These are phyloP conservation scores for Phylloporus sp. DNA, from an alignment of 768 basidiomycete species.

Conservation along the genomic window DNA sequence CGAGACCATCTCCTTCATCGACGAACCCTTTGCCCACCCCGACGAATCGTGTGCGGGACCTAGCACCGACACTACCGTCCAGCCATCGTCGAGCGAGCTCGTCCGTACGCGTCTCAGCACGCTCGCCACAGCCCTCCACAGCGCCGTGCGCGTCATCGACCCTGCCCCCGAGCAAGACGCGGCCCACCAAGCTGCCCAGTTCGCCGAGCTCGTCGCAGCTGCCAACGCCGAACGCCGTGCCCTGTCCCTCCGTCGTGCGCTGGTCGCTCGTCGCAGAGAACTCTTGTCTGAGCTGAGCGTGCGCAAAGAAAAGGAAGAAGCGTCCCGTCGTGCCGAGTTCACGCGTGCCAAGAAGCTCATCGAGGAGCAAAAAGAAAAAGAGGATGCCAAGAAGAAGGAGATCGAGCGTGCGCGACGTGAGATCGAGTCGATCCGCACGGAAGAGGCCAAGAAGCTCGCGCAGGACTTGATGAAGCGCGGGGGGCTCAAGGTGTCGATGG, in stretches of 20 bases:
- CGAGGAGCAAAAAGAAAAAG: constrained; percentile 53
- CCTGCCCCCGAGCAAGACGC: constrained; percentile 43
- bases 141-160: constrained; percentile 56
- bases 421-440: constrained; percentile 50
- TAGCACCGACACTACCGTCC: constrained; percentile 47
- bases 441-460: constrained; percentile 86
- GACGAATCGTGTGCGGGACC: constrained; percentile 32
- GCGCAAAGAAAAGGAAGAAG: constrained; percentile 86
- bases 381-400: constrained; percentile 60
- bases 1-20: constrained; percentile 79
- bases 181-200: constrained; percentile 44
- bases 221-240: constrained; percentile 73
- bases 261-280: constrained; percentile 83
- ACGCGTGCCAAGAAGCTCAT: constrained; percentile 64
- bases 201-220: constrained; percentile 55
- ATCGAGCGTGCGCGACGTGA: constrained; percentile 73
- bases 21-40: constrained; percentile 57
- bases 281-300: constrained; percentile 77
- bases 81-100: constrained; percentile 66
- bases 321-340: constrained; percentile 68
- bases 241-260: constrained; percentile 67
- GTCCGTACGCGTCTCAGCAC: constrained; percentile 74
- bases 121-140: constrained; percentile 69
- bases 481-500: constrained; percentile 64
- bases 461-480: constrained; percentile 78